Conservation (phyloP, 257 asterid species). For the Lantana camara region DNA sequence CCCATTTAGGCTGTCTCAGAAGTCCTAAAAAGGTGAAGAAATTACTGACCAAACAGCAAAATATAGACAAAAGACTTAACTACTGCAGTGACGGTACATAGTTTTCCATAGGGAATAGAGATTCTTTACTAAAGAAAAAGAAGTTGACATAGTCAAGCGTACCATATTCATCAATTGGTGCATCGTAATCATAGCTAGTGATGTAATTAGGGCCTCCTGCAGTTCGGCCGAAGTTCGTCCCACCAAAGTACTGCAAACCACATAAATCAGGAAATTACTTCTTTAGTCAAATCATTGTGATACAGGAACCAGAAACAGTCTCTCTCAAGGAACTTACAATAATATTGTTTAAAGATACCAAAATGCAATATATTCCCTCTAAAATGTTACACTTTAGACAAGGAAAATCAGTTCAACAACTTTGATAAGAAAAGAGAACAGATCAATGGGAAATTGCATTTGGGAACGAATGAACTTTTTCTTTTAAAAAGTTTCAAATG, state of each 20-base stretch:
- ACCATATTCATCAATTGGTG: slow-evolving; percentile 97
- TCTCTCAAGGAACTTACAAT: background rate
- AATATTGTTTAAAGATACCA: no score
- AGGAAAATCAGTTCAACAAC: no score
- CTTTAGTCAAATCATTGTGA: slow-evolving; percentile 17
- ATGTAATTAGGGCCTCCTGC: slow-evolving; percentile 91
- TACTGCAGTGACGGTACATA: no score
- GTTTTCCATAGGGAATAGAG: no score
- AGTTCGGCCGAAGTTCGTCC: slow-evolving; percentile 94
- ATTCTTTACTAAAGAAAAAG: background rate
- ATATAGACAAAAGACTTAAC: slow-evolving; percentile 4
- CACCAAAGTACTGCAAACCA: slow-evolving; percentile 90
- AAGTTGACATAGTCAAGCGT: slow-evolving; percentile 20
- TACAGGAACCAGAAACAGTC: slow-evolving; percentile 3
- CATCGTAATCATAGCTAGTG: slow-evolving; percentile 97
- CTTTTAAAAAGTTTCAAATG: no score
- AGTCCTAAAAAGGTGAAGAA: slow-evolving; percentile 57
- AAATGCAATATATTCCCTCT: no score
- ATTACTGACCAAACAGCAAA: slow-evolving; percentile 21
- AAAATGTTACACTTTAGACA: no score
- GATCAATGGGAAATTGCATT: background rate
- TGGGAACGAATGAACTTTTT: slow-evolving; percentile 3
- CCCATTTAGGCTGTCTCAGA: slow-evolving; percentile 92
- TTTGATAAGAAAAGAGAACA: background rate
- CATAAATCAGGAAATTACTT: slow-evolving; percentile 30